Evolutionary conservation across 1,284 basidiomycete species (phyloP), one percentile per base, ranked within the genome.

Genomic region (Ustilago hordei): DNA sequence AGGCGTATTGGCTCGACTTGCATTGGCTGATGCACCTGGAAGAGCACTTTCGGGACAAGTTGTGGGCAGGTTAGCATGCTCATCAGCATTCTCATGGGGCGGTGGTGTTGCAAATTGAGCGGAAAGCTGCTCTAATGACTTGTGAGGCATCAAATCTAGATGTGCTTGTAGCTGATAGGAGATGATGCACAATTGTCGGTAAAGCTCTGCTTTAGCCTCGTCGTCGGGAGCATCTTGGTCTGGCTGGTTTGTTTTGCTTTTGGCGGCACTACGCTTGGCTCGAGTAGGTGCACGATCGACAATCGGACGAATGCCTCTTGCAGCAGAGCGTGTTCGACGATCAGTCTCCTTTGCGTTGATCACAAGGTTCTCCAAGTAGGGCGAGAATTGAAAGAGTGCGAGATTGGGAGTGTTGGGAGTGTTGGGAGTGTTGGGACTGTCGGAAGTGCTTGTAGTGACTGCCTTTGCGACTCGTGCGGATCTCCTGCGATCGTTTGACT

Each of bases 121-220:
- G 8, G 55, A 43, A 19, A 77, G 66, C 55, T 77, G 41, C 3
- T 67, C 57, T 17, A 77, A 55, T 13, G 75, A 64, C 50, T 61
- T 66, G 41, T 58, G 64, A 5, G 75, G 67, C 11, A 77, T 70
- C 66, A 77, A 67, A 23, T 70, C 70, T 45, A 77, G 75, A n/a
- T 73, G 57, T n/a, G 75, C 70, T 53, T 77, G 75, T 38, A 77
- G 58, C 56, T 76, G 74, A 17, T 76, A 70, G 0, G 75, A 77
- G n/a, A 77, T 65, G 55, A 73, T 77, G 67, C 75, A 77, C 1
- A 77, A 64, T 59, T 69, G 60, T 36, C 60, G 66, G 41, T 73
- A 77, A 9, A 77, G 58, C 63, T 77, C 70, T 59, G 41, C 8
- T 38, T 77, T 77, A 12, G 57, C 70, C 13, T 77, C 60, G 4